Percentiles rank a stretch among this genome's conserved stretches.
These are phyloP conservation scores for Leishmania arabica DNA, from an alignment of 208 protist species.

Conservation along the genomic window DNA sequence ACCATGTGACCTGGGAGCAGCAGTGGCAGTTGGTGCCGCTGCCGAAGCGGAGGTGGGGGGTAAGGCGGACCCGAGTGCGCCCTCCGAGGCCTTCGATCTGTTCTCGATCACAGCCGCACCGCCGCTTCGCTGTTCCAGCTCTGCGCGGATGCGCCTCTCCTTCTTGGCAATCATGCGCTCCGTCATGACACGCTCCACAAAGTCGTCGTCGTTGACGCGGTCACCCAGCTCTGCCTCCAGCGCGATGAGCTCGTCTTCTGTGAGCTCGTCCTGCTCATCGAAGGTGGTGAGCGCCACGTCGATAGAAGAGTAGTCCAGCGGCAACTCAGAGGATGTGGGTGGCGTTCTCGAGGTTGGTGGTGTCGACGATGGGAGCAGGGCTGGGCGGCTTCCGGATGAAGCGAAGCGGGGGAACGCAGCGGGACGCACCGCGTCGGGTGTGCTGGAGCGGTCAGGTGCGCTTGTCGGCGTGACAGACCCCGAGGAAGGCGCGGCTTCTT, in stretches of 20 bases:
- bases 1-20: background rate
- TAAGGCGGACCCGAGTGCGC: background rate
- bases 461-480: background rate
- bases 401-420: background rate
- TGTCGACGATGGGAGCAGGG: background rate
- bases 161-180: constrained; percentile 86
- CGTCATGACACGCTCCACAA: constrained; percentile 79
- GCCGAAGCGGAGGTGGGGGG: background rate
- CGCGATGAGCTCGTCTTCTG: constrained; percentile 78
- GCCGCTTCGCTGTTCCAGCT: constrained; percentile 30
- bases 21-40: background rate
- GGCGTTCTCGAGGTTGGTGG: background rate
- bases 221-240: constrained; percentile 76
- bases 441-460: background rate
- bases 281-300: constrained; percentile 56
- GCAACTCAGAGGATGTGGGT: background rate
- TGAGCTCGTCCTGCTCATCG: constrained; percentile 78
- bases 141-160: constrained; percentile 60
- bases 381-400: background rate
- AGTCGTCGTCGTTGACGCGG: constrained; percentile 67
- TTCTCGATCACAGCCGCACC: constrained; percentile 1
- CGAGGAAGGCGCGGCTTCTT: background rate
- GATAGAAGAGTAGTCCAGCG: constrained; percentile 15
- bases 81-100: background rate
- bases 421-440: background rate